Base-by-base conservation (phyloP, 495 filamentous ascomycete species). In the Podospora conica region DNA sequence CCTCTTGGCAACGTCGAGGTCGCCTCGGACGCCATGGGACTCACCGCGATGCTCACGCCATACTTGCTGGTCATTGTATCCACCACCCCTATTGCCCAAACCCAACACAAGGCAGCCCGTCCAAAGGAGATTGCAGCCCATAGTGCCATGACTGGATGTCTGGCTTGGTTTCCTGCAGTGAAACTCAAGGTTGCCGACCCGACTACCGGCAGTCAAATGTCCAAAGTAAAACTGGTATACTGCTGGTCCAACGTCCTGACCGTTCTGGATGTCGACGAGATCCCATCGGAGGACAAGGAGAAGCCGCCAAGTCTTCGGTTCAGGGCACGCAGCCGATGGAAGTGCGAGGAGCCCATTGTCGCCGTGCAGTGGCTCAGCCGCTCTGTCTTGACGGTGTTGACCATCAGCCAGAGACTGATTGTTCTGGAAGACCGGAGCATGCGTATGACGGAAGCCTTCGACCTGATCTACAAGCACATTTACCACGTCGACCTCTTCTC, bases 181-280 rank as follows among this genome's bases (percentile, higher is more conserved):
- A 95, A 90, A 70, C 78, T 98, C 53, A 98, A 97, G 76, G 85
- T 87, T 24, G 83, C 86, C 53, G 87, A 90, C 58, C 78, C 85
- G 0, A 73, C 74, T 22, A 82, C 83, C 21, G 83, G 80, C 4
- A 82, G 78, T 64, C 75, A 81, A 25, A 76, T 85, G 33, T 92
- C 90, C 18, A 87, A 86, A 71, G 87, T 89, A 55, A 98, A 97
- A 74, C 82, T 99, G n/a, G 93, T 91, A 2, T 99, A 98, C 76
- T 96, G 92, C 73, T 99, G 95, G 96, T 97, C 93, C 11, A 97
- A 97, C 71, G 86, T 98, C 28, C 80, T 99, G 65, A 97, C 94
- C 1, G 88, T 98, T 21, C 74, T 98, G 24, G 96, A 99, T 60
- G 84, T 97, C 22, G 87, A 91, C 48, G 90, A 91, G 68, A 80